Conservation (phyloP, 345 rosid species). For the Syzygium oleosum region DNA sequence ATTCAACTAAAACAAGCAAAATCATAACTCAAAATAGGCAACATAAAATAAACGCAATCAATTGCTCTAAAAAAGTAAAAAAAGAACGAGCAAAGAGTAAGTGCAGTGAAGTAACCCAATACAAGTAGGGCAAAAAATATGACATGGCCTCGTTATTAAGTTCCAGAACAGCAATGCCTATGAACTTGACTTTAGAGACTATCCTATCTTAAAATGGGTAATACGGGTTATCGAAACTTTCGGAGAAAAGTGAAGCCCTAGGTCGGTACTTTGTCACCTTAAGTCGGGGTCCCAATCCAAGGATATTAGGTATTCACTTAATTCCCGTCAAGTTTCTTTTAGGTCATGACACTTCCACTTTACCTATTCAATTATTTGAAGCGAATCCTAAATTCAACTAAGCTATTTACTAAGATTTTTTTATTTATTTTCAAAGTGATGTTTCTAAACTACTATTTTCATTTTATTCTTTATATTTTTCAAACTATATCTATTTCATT, state of each 20-base stretch:
- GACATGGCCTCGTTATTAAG: background rate
- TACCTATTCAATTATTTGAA: too few relatives aligned
- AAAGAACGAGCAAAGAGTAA: too few relatives aligned
- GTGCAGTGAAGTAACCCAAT: background rate
- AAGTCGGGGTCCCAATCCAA: background rate
- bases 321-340: background rate
- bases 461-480: background rate
- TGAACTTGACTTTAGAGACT: background rate
- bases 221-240: background rate
- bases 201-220: background rate
- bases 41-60: too few relatives aligned
- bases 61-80: background rate
- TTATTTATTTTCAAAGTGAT: background rate
- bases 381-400: too few relatives aligned
- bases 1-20: background rate
- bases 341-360: background rate
- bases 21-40: rapidly evolving
- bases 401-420: too few relatives aligned
- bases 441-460: too few relatives aligned
- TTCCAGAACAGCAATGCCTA: rapidly evolving
- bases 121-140: too few relatives aligned
- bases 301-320: background rate
- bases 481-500: background rate
- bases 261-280: background rate
- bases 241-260: background rate